Percentiles rank a stretch among this genome's conserved stretches.
Evolutionary conservation across 73 alveolate species (phyloP).

Genomic region (Paramecium primaurelia): DNA sequence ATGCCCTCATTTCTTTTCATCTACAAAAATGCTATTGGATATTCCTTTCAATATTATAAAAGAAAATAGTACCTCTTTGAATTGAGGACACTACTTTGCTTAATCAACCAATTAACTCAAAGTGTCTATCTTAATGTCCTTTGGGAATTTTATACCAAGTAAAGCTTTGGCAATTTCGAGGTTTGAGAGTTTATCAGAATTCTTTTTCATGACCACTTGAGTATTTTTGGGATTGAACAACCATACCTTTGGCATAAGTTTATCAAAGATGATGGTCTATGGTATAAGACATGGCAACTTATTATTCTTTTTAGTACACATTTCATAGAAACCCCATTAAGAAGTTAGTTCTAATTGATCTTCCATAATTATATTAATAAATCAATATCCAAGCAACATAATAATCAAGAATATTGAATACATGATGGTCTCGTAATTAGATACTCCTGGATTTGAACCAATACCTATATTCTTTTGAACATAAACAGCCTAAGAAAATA

Average conservation of each 20-base stretch:
- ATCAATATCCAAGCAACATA: slow-evolving; percentile 4
- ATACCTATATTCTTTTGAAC: neutral
- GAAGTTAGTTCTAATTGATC: slow-evolving; percentile 5
- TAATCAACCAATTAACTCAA: neutral
- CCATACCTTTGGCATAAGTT: slow-evolving; percentile 13
- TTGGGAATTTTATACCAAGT: neutral
- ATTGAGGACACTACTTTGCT: neutral
- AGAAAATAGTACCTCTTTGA: neutral
- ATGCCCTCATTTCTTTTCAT: slow-evolving; percentile 39
- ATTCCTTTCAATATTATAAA: neutral
- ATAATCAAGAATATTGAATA: neutral
- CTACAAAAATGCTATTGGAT: neutral
- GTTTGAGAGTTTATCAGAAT: neutral
- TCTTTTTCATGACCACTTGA: neutral
- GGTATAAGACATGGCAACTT: slow-evolving; percentile 13
- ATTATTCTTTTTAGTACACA: neutral
- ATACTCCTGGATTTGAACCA: neutral
- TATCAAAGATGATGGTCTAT: slow-evolving; percentile 15
- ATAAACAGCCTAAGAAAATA: neutral
- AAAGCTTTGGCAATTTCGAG: neutral
- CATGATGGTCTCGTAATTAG: neutral
- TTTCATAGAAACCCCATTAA: slow-evolving; percentile 26
- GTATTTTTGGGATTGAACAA: slow-evolving; percentile 15
- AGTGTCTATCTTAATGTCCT: neutral
- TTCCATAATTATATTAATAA: neutral